phyloP scores from a whole-genome alignment of 164 flowering plant species.

The Houttuynia cordata region DNA sequence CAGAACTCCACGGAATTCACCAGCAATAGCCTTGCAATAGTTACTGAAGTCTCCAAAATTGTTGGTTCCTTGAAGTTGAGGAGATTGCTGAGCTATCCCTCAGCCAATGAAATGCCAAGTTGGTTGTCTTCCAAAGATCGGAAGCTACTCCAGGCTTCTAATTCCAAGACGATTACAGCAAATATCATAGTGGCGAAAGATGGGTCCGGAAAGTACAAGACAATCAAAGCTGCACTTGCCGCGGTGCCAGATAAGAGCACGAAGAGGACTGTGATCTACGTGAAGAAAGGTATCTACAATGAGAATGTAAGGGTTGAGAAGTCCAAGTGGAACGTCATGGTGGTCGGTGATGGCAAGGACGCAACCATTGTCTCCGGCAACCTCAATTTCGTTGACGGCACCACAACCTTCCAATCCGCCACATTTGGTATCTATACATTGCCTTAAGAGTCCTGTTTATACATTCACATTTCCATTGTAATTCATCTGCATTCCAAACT shows the following conservation, averaged over 20 bases:
- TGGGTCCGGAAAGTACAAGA: slow-evolving; percentile 30
- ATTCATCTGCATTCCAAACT: neutral
- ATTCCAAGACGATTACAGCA: slow-evolving; percentile 13
- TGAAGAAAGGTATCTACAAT: slow-evolving; percentile 43
- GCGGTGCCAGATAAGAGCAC: slow-evolving; percentile 34
- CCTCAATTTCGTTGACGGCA: slow-evolving; percentile 51
- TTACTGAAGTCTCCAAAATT: slow-evolving; percentile 25
- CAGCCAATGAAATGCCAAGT: neutral
- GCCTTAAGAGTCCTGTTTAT: no score
- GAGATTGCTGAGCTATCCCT: neutral
- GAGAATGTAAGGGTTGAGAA: slow-evolving; percentile 47
- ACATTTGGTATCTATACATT: slow-evolving; percentile 39
- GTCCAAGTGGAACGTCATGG: slow-evolving; percentile 51
- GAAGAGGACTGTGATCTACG: slow-evolving; percentile 37
- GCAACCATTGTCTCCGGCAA: slow-evolving; percentile 47
- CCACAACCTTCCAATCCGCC: slow-evolving; percentile 54
- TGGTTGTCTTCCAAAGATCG: slow-evolving; percentile 15
- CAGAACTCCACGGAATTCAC: slow-evolving; percentile 41
- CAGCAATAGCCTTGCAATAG: slow-evolving; percentile 71
- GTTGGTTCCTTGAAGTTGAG: slow-evolving; percentile 21
- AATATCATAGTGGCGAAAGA: slow-evolving; percentile 35
- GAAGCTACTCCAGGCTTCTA: slow-evolving; percentile 35
- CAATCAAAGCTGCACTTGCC: slow-evolving; percentile 34
- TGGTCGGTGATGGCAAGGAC: slow-evolving; percentile 53
- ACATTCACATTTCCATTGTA: no score